Conservation (phyloP, 495 filamentous ascomycete genomes). For the Penicillium turbatum region DNA sequence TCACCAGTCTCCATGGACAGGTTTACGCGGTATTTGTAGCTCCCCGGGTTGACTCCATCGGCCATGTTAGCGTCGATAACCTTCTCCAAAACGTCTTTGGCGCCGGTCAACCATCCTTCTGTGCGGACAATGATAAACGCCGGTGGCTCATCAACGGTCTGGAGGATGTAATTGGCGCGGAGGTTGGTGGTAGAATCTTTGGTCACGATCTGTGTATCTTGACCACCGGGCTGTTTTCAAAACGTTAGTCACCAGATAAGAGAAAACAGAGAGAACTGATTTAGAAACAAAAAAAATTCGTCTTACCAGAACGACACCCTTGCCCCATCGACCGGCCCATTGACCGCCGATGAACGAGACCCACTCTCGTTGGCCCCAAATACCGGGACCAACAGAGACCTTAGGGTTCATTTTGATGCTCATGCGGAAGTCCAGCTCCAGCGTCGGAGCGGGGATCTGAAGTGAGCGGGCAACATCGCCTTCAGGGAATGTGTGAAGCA, state of each 20-base stretch:
- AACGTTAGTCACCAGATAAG: not conserved
- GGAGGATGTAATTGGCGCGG: constrained; percentile 51
- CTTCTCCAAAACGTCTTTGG: constrained; percentile 55
- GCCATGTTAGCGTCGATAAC: constrained; percentile 48
- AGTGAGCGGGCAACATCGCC: constrained; percentile 49
- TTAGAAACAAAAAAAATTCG: not conserved
- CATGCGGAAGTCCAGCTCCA: constrained; percentile 58
- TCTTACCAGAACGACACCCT: constrained; percentile 55
- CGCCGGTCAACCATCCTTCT: constrained; percentile 54
- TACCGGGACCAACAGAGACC: constrained; percentile 47
- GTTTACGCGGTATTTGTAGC: constrained; percentile 55
- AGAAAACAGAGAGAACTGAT: not conserved
- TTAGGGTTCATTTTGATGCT: constrained; percentile 57
- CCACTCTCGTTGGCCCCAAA: constrained; percentile 56
- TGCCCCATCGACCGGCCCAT: constrained; percentile 58
- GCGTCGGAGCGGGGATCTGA: constrained; percentile 51
- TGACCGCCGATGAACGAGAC: constrained; percentile 54
- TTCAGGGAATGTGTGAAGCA: constrained; percentile 54
- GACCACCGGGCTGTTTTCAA: constrained; percentile 50
- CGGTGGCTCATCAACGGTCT: constrained; percentile 55
- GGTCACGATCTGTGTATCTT: constrained; percentile 55
- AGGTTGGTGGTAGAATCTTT: constrained; percentile 52
- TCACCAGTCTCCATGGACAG: constrained; percentile 59
- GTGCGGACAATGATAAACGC: constrained; percentile 58
- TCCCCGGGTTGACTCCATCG: constrained; percentile 51